Evolutionary conservation across 495 filamentous ascomycete genomes (phyloP), one percentile per base, ranked within the genome.

Genomic region (Tricharina praecox): DNA sequence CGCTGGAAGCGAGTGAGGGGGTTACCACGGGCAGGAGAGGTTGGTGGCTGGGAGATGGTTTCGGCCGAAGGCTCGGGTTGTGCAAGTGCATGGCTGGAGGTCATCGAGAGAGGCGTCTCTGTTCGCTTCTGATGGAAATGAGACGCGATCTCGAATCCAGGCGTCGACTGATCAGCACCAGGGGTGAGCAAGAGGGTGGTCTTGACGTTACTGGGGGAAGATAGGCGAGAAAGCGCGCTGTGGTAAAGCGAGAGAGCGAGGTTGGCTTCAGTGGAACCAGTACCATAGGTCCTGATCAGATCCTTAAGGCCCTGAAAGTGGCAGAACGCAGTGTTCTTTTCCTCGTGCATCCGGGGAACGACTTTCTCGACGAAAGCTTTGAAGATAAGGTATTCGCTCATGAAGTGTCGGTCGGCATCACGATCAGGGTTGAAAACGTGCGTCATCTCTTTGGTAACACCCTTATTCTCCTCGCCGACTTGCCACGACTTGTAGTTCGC

Each of bases 1-100:
- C 72, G 50, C 20, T 74, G 72, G 21, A 66, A 45, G 49, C 28
- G 33, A 32, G 24, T 2, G 46, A 50, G 45, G 23, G 19, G 21
- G 25, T 47, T 13, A 48, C 8, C 21, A 42, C 32, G 23, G 45
- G 34, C 30, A 23, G n/a, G n/a, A n/a, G n/a, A n/a, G n/a, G n/a
- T n/a, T n/a, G n/a, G n/a, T n/a, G n/a, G n/a, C n/a, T n/a, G n/a
- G n/a, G n/a, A n/a, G n/a, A n/a, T n/a, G n/a, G n/a, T n/a, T n/a
- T n/a, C n/a, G n/a, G n/a, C n/a, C n/a, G n/a, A n/a, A n/a, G n/a
- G n/a, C n/a, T n/a, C n/a, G n/a, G n/a, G n/a, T n/a, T n/a, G n/a
- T n/a, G n/a, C n/a, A n/a, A n/a, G n/a, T n/a, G n/a, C n/a, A n/a
- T n/a, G n/a, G n/a, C n/a, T 37, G 32, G 50, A 36, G 3, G 51